These are phyloP conservation scores for Amanita rubescens DNA, from an alignment of 768 basidiomycete species.

Conservation along the genomic window DNA sequence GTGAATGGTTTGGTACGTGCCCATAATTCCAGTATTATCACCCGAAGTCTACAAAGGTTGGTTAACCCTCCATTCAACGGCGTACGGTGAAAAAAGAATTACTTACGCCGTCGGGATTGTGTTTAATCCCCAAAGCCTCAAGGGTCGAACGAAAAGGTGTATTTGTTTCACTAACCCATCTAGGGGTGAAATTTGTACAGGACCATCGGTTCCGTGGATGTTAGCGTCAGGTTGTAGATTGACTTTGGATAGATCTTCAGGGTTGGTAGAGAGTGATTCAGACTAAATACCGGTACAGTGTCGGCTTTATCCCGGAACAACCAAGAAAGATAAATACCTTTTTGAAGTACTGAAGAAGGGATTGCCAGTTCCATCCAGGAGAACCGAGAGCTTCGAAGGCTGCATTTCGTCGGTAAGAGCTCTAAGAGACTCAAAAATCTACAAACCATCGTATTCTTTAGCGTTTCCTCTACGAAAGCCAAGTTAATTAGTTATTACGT, in stretches of 20 bases:
- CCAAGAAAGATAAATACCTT: constrained; percentile 7
- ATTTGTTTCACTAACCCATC: background rate
- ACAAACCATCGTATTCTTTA: constrained; percentile 1
- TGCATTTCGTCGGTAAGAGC: background rate
- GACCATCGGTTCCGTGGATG: constrained; percentile 4
- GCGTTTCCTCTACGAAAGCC: background rate
- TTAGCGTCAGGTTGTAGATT: background rate
- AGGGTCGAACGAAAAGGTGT: constrained; percentile 3
- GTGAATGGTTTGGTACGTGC: constrained; percentile 2
- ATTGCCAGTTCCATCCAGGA: constrained; percentile 14
- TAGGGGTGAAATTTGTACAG: background rate
- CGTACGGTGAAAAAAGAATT: background rate
- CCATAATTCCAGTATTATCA: background rate
- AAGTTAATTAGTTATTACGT: background rate
- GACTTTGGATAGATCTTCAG: background rate
- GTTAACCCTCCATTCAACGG: background rate
- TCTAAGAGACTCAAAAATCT: background rate
- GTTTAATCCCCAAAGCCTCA: constrained; percentile 1
- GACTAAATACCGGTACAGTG: background rate
- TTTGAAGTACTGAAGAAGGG: constrained; percentile 10
- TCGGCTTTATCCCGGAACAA: background rate
- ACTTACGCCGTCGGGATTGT: constrained; percentile 1
- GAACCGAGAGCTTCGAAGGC: constrained; percentile 11
- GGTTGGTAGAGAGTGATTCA: background rate
- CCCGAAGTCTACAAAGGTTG: background rate